Percentiles rank a stretch among this genome's conserved stretches.
These are phyloP conservation scores for Teunomyces aglyptinius DNA, from an alignment of 805 yeast genomes.

Conservation along the genomic window DNA sequence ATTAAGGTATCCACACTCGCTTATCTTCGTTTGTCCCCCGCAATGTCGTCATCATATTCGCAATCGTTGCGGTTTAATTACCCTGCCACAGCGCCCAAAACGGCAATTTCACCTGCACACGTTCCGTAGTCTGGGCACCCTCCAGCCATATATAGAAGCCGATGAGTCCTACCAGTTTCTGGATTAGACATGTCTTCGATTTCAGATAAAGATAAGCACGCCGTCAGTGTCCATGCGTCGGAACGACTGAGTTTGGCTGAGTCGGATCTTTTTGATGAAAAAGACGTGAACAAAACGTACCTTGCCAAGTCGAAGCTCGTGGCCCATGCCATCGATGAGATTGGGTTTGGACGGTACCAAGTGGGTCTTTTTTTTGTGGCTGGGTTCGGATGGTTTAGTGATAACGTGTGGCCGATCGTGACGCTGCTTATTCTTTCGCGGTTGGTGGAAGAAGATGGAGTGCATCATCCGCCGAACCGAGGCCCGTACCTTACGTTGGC, in stretches of 20 bases:
- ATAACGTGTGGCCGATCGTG: slow-evolving; percentile 41
- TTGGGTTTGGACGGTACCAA: slow-evolving; percentile 33
- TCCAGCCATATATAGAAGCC: too few relatives aligned
- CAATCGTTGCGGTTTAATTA: not conserved
- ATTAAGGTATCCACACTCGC: too few relatives aligned
- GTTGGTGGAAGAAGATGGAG: slow-evolving; percentile 34
- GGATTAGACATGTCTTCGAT: too few relatives aligned
- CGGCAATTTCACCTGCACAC: not conserved
- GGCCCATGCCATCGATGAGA: slow-evolving; percentile 34
- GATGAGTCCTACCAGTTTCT: too few relatives aligned
- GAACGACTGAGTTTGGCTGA: not conserved
- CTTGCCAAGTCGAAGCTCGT: slow-evolving; percentile 30
- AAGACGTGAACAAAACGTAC: slow-evolving; percentile 11
- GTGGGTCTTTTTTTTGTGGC: slow-evolving; percentile 23
- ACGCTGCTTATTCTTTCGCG: slow-evolving; percentile 31
- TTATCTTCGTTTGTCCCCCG: too few relatives aligned
- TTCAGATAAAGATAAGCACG: not conserved
- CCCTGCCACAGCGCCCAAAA: not conserved
- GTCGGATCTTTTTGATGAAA: slow-evolving; percentile 8
- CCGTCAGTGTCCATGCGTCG: not conserved
- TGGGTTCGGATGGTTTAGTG: slow-evolving; percentile 35
- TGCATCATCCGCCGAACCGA: slow-evolving; percentile 28
- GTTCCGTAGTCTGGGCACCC: too few relatives aligned
- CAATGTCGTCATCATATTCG: not conserved
- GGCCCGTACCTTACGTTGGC: slow-evolving; percentile 43